Evolutionary conservation across 805 yeast species (phyloP).

Genomic region (Kazachstania kunashirensis): DNA sequence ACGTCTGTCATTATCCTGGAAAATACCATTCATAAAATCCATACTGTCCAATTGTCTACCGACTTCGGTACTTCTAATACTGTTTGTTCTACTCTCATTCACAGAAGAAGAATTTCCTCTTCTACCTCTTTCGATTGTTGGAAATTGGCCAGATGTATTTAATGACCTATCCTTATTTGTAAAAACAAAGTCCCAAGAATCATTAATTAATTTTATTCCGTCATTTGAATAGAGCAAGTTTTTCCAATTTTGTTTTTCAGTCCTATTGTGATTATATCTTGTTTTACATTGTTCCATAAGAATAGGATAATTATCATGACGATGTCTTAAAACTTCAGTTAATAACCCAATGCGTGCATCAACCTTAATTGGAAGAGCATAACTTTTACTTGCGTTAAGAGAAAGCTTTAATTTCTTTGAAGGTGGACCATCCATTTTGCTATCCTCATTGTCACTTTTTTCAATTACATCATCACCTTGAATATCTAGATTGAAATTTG

Average conservation of each 20-base stretch:
- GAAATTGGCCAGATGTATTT: background rate
- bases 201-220: background rate
- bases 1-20: background rate
- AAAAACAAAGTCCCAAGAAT: background rate
- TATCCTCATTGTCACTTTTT: conserved; percentile 3
- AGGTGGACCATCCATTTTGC: too few species aligned
- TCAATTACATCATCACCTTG: conserved; percentile 3
- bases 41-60: conserved; percentile 16
- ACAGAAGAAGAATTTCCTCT: conserved; percentile 11
- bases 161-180: too few species aligned
- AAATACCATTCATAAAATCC: background rate
- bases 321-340: conserved; percentile 19
- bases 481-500: conserved; percentile 10
- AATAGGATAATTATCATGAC: conserved; percentile 16
- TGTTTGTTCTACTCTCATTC: conserved; percentile 15
- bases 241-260: background rate
- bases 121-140: conserved; percentile 8
- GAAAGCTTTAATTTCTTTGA: background rate
- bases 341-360: conserved; percentile 21
- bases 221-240: background rate
- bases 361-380: background rate
- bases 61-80: conserved; percentile 20
- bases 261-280: background rate
- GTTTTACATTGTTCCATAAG: conserved; percentile 12
- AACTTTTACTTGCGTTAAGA: too few species aligned